Evolutionary conservation across 768 basidiomycete genomes (phyloP), one percentile per base, ranked within the genome.

Genomic region (Boletus speciosus): DNA sequence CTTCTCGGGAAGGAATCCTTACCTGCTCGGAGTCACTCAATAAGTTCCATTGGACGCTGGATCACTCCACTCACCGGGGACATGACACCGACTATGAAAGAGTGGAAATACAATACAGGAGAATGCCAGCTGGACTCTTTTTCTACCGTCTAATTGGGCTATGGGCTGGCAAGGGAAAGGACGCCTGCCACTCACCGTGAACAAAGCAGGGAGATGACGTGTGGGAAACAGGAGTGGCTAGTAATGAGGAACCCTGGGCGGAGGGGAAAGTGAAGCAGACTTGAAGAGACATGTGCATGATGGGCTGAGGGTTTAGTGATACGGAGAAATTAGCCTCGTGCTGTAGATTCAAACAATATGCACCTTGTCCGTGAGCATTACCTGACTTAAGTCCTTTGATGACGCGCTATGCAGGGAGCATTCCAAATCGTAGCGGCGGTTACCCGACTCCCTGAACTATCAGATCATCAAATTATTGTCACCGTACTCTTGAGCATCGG

Each of bases 1-100:
- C 78, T 25, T 73, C 69, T 53, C 66, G 71, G 38, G 70, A 66
- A 39, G 65, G 60, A 29, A 70, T 55, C 42, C 70, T 71, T 47
- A 65, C 70, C 70, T 71, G 38, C 27, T 21, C 27, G 15, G 29
- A 47, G 43, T 55, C 27, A 52, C 43, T 53, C 36, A 51, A 51
- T 51, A 40, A 51, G 45, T 10, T 38, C 25, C 43, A 29, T 40
- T 34, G 14, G 35, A 44, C 11, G 21, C 12, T 32, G 35, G 29
- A 39, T 49, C 47, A 27, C 25, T 40, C 47, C 39, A 63, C 67
- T 68, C 52, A 69, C 69, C 49, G 67, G 67, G 25, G 69, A 71
- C 67, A 67, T 67, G 56, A 38, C 25, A 16, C 47, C 37, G 41
- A 44, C 42, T 47, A 47, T 21, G 56, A 49, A 47, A 42, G 58